phyloP scores from a whole-genome alignment of 2,329 filamentous ascomycete genomes.

The Aspergillus niger region DNA sequence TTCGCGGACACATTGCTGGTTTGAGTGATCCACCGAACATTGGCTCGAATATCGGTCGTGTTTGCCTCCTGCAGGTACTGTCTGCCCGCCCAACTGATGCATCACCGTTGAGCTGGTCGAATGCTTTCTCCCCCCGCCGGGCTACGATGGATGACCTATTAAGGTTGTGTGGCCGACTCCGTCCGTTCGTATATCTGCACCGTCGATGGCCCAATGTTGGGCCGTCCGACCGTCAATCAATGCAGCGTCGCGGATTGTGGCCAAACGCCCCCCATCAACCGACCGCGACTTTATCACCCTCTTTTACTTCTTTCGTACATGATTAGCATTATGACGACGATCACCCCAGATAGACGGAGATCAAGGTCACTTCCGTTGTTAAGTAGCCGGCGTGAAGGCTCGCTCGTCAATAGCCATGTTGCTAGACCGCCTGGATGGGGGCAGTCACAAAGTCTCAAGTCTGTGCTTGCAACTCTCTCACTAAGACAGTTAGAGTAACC shows the following conservation, averaged over 20 bases:
- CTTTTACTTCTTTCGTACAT: conserved; percentile 19
- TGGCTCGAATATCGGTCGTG: conserved; percentile 13
- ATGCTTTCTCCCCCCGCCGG: conserved; percentile 1
- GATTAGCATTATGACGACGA: conserved; percentile 19
- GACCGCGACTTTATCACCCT: background rate
- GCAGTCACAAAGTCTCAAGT: conserved; percentile 3
- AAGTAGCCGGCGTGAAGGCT: background rate
- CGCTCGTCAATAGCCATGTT: background rate
- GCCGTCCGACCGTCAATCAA: conserved; percentile 15
- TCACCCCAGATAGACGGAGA: conserved; percentile 19
- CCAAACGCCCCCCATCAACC: background rate
- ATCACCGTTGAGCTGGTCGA: conserved; percentile 22
- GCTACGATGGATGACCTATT: conserved; percentile 4
- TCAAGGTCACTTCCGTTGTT: background rate
- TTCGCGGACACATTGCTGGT: conserved; percentile 17
- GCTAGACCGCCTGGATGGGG: background rate
- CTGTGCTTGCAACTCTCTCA: background rate
- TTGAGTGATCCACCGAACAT: conserved; percentile 13
- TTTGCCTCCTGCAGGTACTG: conserved; percentile 24
- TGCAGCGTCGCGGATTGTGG: background rate
- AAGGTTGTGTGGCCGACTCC: conserved; percentile 3
- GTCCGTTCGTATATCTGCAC: conserved; percentile 8
- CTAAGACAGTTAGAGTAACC: background rate
- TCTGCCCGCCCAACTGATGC: conserved; percentile 21
- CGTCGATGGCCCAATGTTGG: conserved; percentile 12